Evolutionary conservation across 768 basidiomycete species (phyloP), one percentile per base, ranked within the genome.

Genomic region (Collybia mongolica): DNA sequence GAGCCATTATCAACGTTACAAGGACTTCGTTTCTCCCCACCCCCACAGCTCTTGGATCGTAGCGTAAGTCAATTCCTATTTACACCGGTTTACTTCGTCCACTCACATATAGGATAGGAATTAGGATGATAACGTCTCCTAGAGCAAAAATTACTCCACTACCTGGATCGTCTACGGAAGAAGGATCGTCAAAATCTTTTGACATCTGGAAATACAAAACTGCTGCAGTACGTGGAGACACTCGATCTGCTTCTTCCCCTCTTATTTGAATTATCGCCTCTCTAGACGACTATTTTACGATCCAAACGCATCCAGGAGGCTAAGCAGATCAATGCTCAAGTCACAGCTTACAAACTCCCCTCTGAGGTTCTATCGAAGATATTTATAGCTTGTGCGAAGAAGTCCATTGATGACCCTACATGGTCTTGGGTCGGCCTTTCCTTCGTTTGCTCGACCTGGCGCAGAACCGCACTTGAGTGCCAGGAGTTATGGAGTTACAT

Each of bases 371-470:
- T 71, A 22, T 58, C 51, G 24, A 58, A 55, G 41, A 68, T 72
- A 26, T 70, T 72, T 39, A 29, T 68, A 29, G 18, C 50, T 18
- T 65, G 66, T 40, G 64, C 65, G 11, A 58, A 32, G 39, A 57
- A 26, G 38, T 54, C 49, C 18, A 47, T 49, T 36, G 59, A 64
- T 12, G 36, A 48, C 14, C 54, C 51, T 44, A 37, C 39, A 22
- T 73, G 72, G 71, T 63, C 66, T 24, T 75, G 72, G 73, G 56
- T 68, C 28, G 51, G 48, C 29, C 39, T 73, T 26, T 62, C 71
- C 3, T 61, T 68, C 38, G 70, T 73, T 6, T 75, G 73, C 56
- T 66, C 66, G 11, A 44, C 55, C 42, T 75, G 73, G 73, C 63
- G 72, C 48, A 53, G 51, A 22, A 55, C 61, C 19, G 68, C 72